Percentiles rank a stretch among this genome's conserved stretches.
These are phyloP conservation scores for Entrophospora sp. DNA, from an alignment of 192 early-diverging fungal genomes.

Conservation along the genomic window DNA sequence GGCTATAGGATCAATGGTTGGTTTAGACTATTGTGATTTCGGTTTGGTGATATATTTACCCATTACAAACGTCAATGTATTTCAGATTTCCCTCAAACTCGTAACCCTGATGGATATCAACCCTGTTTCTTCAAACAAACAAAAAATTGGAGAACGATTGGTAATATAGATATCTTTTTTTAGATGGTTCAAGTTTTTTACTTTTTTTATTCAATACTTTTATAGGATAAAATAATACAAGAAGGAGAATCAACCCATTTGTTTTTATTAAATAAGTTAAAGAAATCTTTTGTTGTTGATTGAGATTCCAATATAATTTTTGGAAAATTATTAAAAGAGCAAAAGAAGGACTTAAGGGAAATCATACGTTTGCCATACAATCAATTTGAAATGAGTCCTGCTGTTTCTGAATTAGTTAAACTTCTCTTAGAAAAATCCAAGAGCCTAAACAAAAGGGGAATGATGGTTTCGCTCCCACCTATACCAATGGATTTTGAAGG, in stretches of 20 bases:
- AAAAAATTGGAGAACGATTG: conserved; percentile 1
- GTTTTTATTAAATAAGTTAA: background rate
- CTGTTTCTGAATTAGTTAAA: background rate
- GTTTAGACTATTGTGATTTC: no score
- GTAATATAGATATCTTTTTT: background rate
- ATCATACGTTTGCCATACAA: background rate
- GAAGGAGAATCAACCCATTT: background rate
- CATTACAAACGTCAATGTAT: no score
- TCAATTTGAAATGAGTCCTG: background rate
- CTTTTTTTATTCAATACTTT: background rate
- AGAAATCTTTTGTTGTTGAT: background rate
- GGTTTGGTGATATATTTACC: no score
- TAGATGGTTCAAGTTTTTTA: background rate
- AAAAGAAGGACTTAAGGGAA: background rate
- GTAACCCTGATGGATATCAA: background rate
- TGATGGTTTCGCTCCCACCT: conserved; percentile 1
- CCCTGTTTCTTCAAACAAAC: background rate
- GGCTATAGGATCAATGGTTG: no score
- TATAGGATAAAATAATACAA: background rate
- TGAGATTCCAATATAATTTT: background rate
- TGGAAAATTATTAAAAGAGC: conserved; percentile 2
- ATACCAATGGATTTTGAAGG: background rate
- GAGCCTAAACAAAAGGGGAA: background rate
- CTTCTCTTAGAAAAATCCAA: background rate
- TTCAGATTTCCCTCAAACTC: conserved; percentile 2